Evolutionary conservation across 2,329 filamentous ascomycete genomes (phyloP), one percentile per base, ranked within the genome.

Genomic region (Amauroascus verrucosus): DNA sequence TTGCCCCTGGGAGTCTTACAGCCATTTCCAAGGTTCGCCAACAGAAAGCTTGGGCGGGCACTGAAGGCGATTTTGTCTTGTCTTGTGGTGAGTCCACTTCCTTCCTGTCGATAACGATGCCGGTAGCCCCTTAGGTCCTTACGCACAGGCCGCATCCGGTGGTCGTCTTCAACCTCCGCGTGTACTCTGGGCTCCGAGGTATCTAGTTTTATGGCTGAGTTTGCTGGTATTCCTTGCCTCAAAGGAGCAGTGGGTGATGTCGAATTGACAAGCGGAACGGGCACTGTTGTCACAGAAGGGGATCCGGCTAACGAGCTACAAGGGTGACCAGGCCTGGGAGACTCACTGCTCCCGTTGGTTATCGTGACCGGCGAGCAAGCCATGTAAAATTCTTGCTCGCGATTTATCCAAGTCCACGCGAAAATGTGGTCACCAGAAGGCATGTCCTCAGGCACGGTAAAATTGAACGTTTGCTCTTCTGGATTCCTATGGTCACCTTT

Each of bases 341-440:
- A 13, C 28, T n/a, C 24, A 13, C 7, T n/a, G n/a, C n/a, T 6
- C n/a, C 9, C 26, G 13, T 32, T 32, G n/a, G 62, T 63, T 53
- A 76, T 75, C 6, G 67, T 68, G 24, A 76, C 70, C 9, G 68
- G 64, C 1, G 72, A 70, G 49, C 74, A 76, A 51, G 70, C 71
- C 67, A 71, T 71, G 57, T 70, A 72, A 55, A 70, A 66, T 55
- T 75, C 72, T 51, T 72, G 64, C 60, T 75, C 72, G 24, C 74
- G 69, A 51, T 76, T 76, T 44, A 74, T 61, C 74, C 73, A 76
- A 1, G 70, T 69, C 74, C 60, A 75, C 1, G 67, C 68, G 55
- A 76, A 75, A 14, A 76, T 58, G 11, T 67, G 69, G 6, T 69
- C 59, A 7, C 72, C 73, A 4, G 62, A 54, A 1, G 68, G 68